A percentile compares a stretch with the other conserved stretches of the same genome.
Conservation (phyloP, 208 protist species). For the Crithidia fasciculata region DNA sequence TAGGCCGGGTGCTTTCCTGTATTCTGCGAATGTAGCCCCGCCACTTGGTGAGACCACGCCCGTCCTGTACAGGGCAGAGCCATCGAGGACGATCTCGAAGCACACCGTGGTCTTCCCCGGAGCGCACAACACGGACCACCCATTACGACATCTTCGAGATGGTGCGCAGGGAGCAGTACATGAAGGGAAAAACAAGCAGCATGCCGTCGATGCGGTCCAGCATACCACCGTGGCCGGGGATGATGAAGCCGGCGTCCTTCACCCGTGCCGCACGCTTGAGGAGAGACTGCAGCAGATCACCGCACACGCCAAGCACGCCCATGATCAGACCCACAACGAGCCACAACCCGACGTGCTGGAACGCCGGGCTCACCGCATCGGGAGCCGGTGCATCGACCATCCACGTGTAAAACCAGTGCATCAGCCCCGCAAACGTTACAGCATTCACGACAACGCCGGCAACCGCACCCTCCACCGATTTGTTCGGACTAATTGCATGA, state of each 20-base stretch:
- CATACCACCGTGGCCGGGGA: constrained; percentile 91
- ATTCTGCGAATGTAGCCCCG: no score
- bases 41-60: no score
- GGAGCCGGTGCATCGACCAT: constrained; percentile 24
- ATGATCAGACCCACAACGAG: constrained; percentile 62
- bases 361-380: constrained; percentile 38
- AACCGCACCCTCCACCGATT: constrained; percentile 85
- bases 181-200: constrained; percentile 77
- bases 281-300: constrained; percentile 89
- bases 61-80: no score
- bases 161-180: constrained; percentile 59
- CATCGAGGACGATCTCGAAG: no score
- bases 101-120: no score
- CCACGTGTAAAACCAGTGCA: constrained; percentile 41
- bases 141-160: constrained; percentile 29
- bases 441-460: constrained; percentile 65
- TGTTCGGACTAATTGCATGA: constrained; percentile 85
- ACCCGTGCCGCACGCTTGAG: constrained; percentile 85
- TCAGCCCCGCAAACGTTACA: constrained; percentile 50
- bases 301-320: constrained; percentile 77
- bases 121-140: not conserved
- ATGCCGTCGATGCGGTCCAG: constrained; percentile 91
- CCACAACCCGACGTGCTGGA: constrained; percentile 46
- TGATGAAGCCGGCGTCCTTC: constrained; percentile 86
- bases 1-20: no score